These are phyloP conservation scores for Phytophthora foliorum DNA, from an alignment of 352 stramenopile species.

Conservation along the genomic window DNA sequence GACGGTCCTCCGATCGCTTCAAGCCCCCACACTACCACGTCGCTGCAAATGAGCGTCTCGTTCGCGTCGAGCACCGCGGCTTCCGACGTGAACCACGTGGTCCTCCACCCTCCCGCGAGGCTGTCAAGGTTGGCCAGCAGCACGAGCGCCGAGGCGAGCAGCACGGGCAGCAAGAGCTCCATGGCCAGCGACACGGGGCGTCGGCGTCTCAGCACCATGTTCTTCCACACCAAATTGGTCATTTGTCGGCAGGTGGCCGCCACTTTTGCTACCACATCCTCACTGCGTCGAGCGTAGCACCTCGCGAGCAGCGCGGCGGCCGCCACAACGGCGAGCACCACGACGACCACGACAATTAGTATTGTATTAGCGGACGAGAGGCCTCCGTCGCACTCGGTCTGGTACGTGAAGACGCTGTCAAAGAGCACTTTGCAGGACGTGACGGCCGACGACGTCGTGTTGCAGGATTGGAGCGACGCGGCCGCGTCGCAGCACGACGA, in stretches of 20 bases:
- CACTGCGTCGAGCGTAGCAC: slow-evolving; percentile 11
- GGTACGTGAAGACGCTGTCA: slow-evolving; percentile 52
- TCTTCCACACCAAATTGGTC: slow-evolving; percentile 83
- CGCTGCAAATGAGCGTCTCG: slow-evolving; percentile 50
- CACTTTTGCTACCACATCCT: slow-evolving; percentile 12
- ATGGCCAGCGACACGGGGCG: slow-evolving; percentile 57
- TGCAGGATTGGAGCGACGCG: slow-evolving; percentile 32
- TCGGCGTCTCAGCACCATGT: slow-evolving; percentile 58
- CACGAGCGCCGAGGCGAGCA: slow-evolving; percentile 60
- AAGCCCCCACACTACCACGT: slow-evolving; percentile 32
- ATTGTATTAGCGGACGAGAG: slow-evolving; percentile 45
- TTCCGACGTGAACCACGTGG: slow-evolving; percentile 42
- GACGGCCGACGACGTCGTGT: slow-evolving; percentile 35
- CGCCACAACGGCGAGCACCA: slow-evolving; percentile 12
- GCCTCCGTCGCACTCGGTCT: slow-evolving; percentile 52
- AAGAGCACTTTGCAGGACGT: slow-evolving; percentile 50
- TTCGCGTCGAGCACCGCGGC: slow-evolving; percentile 20
- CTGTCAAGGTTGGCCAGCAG: slow-evolving; percentile 72
- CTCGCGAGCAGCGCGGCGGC: slow-evolving; percentile 31
- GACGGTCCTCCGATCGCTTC: slow-evolving; percentile 46
- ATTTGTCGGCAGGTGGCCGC: slow-evolving; percentile 52
- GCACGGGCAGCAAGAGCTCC: slow-evolving; percentile 67
- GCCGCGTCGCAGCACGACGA: slow-evolving; percentile 48
- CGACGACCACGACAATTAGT: slow-evolving; percentile 24
- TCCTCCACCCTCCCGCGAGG: slow-evolving; percentile 46